phyloP scores from a whole-genome alignment of 495 filamentous ascomycete genomes.

The Hypoxylon fragiforme region DNA sequence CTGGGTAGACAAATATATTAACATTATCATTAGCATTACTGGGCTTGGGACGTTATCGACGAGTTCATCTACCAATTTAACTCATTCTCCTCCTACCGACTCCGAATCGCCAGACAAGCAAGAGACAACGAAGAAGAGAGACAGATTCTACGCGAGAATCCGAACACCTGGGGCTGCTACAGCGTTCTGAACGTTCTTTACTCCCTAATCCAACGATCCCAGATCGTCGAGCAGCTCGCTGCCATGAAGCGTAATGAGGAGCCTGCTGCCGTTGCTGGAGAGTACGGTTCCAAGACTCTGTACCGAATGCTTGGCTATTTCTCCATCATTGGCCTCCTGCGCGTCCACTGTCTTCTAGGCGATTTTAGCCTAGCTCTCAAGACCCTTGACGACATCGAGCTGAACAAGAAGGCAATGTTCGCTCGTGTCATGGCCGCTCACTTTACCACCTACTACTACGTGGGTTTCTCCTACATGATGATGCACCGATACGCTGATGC shows the following conservation, averaged over 20 bases:
- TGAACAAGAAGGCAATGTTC: constrained; percentile 99
- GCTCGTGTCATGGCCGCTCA: constrained; percentile 99
- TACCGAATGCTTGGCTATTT: constrained; percentile 99
- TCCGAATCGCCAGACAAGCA: constrained; percentile 81
- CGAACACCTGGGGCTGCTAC: constrained; percentile 99
- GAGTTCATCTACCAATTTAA: constrained; percentile 99
- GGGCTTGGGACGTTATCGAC: constrained; percentile 99
- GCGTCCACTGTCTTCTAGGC: constrained; percentile 93
- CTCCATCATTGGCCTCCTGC: constrained; percentile 94
- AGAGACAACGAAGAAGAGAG: constrained; percentile 84
- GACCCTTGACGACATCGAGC: constrained; percentile 97
- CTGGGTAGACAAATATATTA: constrained; percentile 28
- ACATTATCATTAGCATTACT: constrained; percentile 74
- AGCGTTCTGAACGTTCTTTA: constrained; percentile 99
- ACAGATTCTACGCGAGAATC: constrained; percentile 87
- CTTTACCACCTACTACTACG: constrained; percentile 99
- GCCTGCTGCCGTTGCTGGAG: constrained; percentile 78
- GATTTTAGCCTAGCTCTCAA: constrained; percentile 98
- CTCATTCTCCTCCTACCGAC: constrained; percentile 95
- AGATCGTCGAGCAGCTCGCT: constrained; percentile 94
- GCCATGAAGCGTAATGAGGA: constrained; percentile 95
- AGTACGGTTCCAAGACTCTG: constrained; percentile 88
- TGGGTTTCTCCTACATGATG: constrained; percentile 99
- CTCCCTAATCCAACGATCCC: constrained; percentile 95
- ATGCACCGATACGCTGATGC: constrained; percentile 98